Base-by-base conservation (phyloP, 202 grass and related monocot species). In the Panicum hallii region DNA sequence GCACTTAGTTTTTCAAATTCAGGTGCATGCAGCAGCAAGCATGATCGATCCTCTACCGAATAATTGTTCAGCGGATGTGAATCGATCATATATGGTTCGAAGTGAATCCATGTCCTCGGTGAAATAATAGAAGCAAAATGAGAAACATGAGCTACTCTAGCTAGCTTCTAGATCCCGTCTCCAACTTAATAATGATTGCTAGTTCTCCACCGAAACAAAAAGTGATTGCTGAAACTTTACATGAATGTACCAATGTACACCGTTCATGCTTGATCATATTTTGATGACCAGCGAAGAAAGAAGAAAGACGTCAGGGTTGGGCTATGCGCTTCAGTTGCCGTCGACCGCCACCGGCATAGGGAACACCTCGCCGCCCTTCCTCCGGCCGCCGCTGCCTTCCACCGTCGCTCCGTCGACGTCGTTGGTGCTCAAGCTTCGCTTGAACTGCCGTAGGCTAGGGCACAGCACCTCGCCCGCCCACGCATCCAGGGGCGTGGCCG, bases 361-460 rank as follows among this genome's bases (percentile, higher is more conserved):
- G 32, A 92, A 82, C 50, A 79, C 52, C 36, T 70, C 60, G 28
- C 88, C 68, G 53, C 74, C 85, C 65, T 62, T 89, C 52, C 67
- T 79, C 49, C 74, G 73, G 44, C 56, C 46, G 44, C 56, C 46
- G 4, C 47, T 28, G 58, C 77, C 87, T 81, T 84, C 88, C 67
- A 82, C 79, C 5, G 84, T 75, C 14, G 91, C 67, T 14, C 85
- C 88, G 11, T 75, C 73, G 6, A 55, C 87, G 11, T 88, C 89
- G 58, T 91, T 84, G 30, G 78, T 45, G 40, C 87, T 86, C 20
- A 74, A 57, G 45, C 58, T 82, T 30, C 62, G 84, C 42, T 87
- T 97, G 67, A 97, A 49, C 17, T 92, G 72, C 72, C 86, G 77
- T 17, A 94, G n/a, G 72, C 77, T 87, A 66, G 91, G 91, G 75